phyloP scores from a whole-genome alignment of 73 alveolate species.

The Urostyla sp. region DNA sequence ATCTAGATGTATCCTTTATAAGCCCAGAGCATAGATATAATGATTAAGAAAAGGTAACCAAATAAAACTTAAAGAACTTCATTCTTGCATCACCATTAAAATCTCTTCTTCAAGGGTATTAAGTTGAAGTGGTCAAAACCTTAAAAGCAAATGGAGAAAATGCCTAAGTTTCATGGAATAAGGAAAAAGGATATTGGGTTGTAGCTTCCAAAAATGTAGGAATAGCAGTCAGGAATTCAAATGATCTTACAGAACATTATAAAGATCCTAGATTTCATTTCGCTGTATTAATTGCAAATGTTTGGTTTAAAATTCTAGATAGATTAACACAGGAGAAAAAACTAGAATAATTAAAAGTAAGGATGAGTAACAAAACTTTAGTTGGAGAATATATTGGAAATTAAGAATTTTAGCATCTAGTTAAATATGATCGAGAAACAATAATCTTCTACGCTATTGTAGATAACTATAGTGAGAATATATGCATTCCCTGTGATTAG shows the following conservation, averaged over 20 bases:
- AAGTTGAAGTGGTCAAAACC: constrained; percentile 64
- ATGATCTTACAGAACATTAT: constrained; percentile 76
- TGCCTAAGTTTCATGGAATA: constrained; percentile 85
- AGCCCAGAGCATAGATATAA: not conserved
- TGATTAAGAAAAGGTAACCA: not conserved
- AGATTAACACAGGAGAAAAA: constrained; percentile 51
- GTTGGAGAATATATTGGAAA: constrained; percentile 95
- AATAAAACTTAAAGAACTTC: constrained; percentile 37
- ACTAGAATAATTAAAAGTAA: constrained; percentile 63
- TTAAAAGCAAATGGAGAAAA: constrained; percentile 96
- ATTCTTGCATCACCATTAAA: constrained; percentile 41
- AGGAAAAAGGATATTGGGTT: constrained; percentile 85
- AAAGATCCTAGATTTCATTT: constrained; percentile 72
- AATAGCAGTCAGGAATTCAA: constrained; percentile 72
- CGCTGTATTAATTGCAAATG: constrained; percentile 81
- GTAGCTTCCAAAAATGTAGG: constrained; percentile 90
- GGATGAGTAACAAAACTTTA: constrained; percentile 78
- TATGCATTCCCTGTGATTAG: constrained; percentile 81
- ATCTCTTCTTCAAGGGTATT: constrained; percentile 48
- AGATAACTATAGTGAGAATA: constrained; percentile 69
- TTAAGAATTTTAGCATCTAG: constrained; percentile 85
- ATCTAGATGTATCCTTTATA: constrained; percentile 25
- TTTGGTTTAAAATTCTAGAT: constrained; percentile 83
- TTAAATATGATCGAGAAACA: constrained; percentile 79
- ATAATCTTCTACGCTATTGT: constrained; percentile 86